Base-by-base conservation (phyloP, 1,284 basidiomycete species). In the Sphagnurus paluster region DNA sequence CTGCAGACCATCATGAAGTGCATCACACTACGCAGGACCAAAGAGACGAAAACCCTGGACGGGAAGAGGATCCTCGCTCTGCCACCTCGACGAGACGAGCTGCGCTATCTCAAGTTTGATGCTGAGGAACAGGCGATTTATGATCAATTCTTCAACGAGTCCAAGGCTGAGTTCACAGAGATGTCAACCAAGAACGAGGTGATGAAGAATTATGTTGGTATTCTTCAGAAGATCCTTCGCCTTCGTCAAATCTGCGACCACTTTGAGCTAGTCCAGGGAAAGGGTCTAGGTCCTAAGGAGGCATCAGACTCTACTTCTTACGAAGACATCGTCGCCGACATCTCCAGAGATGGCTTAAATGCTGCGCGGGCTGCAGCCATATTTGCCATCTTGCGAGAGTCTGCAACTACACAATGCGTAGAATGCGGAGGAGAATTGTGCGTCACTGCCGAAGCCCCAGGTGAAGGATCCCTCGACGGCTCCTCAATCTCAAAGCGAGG, bases 241-340 rank as follows among this genome's bases (percentile, higher is more conserved):
- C 78, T 99, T 29, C 88, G 97, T 30, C 94, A 99, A 72, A 98
- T 98, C 41, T 99, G 97, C 70, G 93, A 98, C 63, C 95, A 99
- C 68, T 90, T 85, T 56, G 93, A 95, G 57, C 79, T 99, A 26
- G 91, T 98, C 1, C 78, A 89, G 62, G 84, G 84, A 52, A 93
- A 92, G 54, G 79, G 78, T 45, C 68, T 77, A 35, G 74, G 74
- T 42, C 59, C 53, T 28, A 74, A 71, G 42, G 55, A 56, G 9
- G 71, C 69, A 44, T 65, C 57, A 20, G 44, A n/a, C n/a, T n/a
- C 73, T 29, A 64, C 69, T 4, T 75, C 74, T 28, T 92, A 90
- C 56, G 86, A 93, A 54, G 87, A 93, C 44, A 77, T 91, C 29
- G 73, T 84, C 2, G 73, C 82, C 16, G 81, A 84, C 16, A 94